Percentiles rank a stretch among this genome's conserved stretches.
Conservation (phyloP, 169 alveolate species). For the Plasmodium malariae region DNA sequence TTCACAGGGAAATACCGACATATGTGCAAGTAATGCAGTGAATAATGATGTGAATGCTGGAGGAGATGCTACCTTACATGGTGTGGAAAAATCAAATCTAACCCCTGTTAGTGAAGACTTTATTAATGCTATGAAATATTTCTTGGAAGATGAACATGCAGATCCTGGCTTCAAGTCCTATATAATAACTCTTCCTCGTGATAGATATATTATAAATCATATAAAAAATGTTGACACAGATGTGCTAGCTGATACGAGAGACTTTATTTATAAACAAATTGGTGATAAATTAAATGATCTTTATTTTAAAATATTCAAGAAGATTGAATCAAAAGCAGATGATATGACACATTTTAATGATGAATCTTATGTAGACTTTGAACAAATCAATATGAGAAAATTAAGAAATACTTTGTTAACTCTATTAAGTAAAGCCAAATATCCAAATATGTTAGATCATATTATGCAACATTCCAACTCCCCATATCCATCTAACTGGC, state of each 20-base stretch:
- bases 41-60: no score
- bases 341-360: slow-evolving; percentile 72
- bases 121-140: slow-evolving; percentile 53
- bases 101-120: slow-evolving; percentile 64
- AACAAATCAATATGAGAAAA: slow-evolving; percentile 67
- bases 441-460: slow-evolving; percentile 39
- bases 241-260: slow-evolving; percentile 59
- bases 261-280: slow-evolving; percentile 44
- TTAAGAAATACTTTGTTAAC: slow-evolving; percentile 46
- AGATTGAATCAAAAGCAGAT: slow-evolving; percentile 22
- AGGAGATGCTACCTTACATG: no score
- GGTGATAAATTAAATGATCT: slow-evolving; percentile 35
- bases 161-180: slow-evolving; percentile 74
- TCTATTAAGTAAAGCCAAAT: slow-evolving; percentile 55
- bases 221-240: slow-evolving; percentile 56
- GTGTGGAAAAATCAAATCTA: slow-evolving; percentile 1
- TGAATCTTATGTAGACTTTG: slow-evolving; percentile 76
- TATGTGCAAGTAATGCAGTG: no score
- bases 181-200: slow-evolving; percentile 51
- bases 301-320: slow-evolving; percentile 20
- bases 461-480: slow-evolving; percentile 55
- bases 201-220: slow-evolving; percentile 30
- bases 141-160: slow-evolving; percentile 52
- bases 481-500: slow-evolving; percentile 72
- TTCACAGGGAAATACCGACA: neutral